Percentiles rank a stretch among this genome's conserved stretches.
These are phyloP conservation scores for Oryza longistaminata DNA, from an alignment of 176 grass and related monocot species.

Conservation along the genomic window DNA sequence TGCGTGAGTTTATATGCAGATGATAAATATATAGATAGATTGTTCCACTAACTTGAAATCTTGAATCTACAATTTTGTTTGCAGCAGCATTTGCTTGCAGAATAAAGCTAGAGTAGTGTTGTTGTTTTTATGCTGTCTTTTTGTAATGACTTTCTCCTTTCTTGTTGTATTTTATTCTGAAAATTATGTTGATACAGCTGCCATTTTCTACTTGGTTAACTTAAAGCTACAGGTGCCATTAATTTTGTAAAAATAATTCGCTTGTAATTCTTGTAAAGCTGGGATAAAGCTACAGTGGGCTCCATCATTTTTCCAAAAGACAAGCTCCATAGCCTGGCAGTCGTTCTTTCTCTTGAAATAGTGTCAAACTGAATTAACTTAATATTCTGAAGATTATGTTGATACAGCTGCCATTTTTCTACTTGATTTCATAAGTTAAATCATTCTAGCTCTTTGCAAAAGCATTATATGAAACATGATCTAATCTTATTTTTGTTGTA, in stretches of 20 bases:
- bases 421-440: not conserved
- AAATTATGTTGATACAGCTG: too few relatives aligned
- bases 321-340: not conserved
- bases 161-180: not conserved
- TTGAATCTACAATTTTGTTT: too few relatives aligned
- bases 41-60: not conserved
- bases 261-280: too few relatives aligned
- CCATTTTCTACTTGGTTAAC: too few relatives aligned
- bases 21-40: too few relatives aligned
- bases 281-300: too few relatives aligned
- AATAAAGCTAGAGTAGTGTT: not conserved
- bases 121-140: not conserved
- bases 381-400: not conserved
- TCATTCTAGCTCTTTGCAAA: not conserved
- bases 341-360: not conserved
- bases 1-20: too few relatives aligned
- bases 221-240: too few relatives aligned
- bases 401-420: not conserved
- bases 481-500: not conserved
- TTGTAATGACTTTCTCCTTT: not conserved
- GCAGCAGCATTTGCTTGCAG: not conserved
- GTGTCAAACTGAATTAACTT: conserved; percentile 7
- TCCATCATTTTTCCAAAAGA: not conserved
- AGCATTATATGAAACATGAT: not conserved
- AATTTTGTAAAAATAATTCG: too few relatives aligned